A percentile compares a stretch with the other conserved stretches of the same genome.
Evolutionary conservation across 1,284 basidiomycete species (phyloP).

Genomic region (Boletus coffeatus): DNA sequence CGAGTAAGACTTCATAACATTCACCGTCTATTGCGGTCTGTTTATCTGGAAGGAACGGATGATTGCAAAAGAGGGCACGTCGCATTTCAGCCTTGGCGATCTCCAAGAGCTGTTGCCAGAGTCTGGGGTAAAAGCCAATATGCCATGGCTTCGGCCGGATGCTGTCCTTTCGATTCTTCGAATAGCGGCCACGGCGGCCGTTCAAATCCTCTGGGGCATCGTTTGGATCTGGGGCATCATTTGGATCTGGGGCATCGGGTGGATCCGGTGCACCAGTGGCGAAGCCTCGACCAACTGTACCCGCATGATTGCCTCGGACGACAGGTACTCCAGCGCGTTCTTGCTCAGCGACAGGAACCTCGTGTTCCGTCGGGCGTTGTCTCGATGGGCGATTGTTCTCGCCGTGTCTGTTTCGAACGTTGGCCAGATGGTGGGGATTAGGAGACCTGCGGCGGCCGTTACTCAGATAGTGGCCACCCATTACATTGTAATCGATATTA

Average conservation of each 20-base stretch:
- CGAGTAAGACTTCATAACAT: slow-evolving; percentile 1
- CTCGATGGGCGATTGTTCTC: not conserved
- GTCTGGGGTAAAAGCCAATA: not conserved
- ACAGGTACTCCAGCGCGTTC: too few relatives aligned
- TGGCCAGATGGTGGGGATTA: too few relatives aligned
- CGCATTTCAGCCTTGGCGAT: not conserved
- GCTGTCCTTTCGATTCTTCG: not conserved
- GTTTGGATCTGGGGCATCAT: not conserved
- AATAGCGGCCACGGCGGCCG: not conserved
- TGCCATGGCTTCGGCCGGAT: not conserved
- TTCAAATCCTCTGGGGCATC: not conserved
- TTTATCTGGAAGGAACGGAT: not conserved
- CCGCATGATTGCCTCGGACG: not conserved
- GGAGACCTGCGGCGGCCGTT: too few relatives aligned
- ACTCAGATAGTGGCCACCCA: too few relatives aligned
- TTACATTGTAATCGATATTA: too few relatives aligned
- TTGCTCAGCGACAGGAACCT: not conserved
- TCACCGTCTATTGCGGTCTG: not conserved
- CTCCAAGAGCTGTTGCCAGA: not conserved
- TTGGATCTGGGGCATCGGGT: not conserved
- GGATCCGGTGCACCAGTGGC: not conserved
- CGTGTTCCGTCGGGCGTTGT: not conserved
- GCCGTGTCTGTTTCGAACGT: too few relatives aligned
- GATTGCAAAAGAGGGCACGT: not conserved
- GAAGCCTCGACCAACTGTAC: not conserved